Evolutionary conservation across 306 rosid genomes (phyloP).

Genomic region (Luffa acutangula): DNA sequence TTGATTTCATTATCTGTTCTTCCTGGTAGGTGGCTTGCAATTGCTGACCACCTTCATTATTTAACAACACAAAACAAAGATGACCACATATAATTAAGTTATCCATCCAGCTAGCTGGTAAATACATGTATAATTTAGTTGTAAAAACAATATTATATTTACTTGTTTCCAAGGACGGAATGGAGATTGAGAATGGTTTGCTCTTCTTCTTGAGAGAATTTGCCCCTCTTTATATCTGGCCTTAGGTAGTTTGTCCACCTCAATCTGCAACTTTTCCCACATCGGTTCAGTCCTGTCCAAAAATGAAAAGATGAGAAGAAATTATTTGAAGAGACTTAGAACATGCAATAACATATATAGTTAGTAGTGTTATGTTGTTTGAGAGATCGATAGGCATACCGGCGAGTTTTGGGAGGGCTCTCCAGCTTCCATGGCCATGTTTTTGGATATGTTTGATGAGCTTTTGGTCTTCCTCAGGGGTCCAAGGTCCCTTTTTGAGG

Average conservation of each 20-base stretch:
- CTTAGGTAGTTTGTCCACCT: slow-evolving; percentile 52
- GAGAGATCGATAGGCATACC: slow-evolving; percentile 10
- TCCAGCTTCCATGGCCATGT: slow-evolving; percentile 60
- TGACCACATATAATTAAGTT: neutral
- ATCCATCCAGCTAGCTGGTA: too few relatives aligned
- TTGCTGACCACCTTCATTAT: slow-evolving; percentile 47
- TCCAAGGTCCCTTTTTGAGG: slow-evolving; percentile 62
- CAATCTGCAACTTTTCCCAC: slow-evolving; percentile 54
- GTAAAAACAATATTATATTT: neutral
- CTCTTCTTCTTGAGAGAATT: slow-evolving; percentile 55
- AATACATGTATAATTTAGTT: too few relatives aligned
- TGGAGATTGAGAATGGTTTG: slow-evolving; percentile 59
- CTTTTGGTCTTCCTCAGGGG: slow-evolving; percentile 56
- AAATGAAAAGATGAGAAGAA: too few relatives aligned
- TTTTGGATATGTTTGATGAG: slow-evolving; percentile 37
- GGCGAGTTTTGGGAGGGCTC: slow-evolving; percentile 58
- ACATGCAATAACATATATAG: too few relatives aligned
- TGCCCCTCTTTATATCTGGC: slow-evolving; percentile 56
- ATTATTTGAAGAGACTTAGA: too few relatives aligned
- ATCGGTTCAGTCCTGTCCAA: slow-evolving; percentile 40
- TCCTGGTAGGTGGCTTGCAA: slow-evolving; percentile 54
- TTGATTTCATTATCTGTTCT: slow-evolving; percentile 54
- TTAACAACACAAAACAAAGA: neutral
- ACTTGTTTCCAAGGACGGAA: slow-evolving; percentile 56
- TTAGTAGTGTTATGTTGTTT: too few relatives aligned